Conservation (phyloP, 306 rosid species). For the Prunus mongolica region DNA sequence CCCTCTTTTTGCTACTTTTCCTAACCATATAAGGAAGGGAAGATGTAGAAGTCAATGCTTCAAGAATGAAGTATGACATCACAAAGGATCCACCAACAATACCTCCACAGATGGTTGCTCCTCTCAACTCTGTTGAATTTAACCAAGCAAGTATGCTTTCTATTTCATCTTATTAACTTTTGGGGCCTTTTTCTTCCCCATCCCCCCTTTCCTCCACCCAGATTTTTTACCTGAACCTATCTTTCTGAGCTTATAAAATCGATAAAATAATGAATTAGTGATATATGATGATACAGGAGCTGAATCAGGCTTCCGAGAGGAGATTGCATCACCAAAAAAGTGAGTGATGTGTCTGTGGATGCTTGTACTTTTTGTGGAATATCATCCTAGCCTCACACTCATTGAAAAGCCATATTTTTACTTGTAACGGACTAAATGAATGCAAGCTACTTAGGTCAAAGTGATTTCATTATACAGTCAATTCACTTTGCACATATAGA, state of each 20-base stretch:
- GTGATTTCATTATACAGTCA: constrained; percentile 13
- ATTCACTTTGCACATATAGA: neutral
- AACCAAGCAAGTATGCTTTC: constrained; percentile 60
- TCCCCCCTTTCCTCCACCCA: neutral
- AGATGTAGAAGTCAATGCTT: constrained; percentile 32
- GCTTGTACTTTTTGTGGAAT: constrained; percentile 3
- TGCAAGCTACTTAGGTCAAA: constrained; percentile 6
- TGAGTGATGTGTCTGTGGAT: constrained; percentile 31
- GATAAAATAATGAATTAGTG: constrained; percentile 25
- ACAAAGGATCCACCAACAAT: constrained; percentile 30
- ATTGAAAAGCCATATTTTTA: constrained; percentile 6
- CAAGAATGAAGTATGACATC: constrained; percentile 25
- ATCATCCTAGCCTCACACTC: constrained; percentile 18
- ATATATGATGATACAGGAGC: constrained; percentile 42
- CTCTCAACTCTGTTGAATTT: constrained; percentile 31
- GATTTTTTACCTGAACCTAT: neutral
- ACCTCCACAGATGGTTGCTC: constrained; percentile 29
- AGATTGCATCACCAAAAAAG: constrained; percentile 54
- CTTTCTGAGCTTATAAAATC: constrained; percentile 3
- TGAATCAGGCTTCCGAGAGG: constrained; percentile 37
- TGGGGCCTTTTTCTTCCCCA: neutral
- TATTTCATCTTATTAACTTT: constrained; percentile 10
- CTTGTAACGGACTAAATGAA: constrained; percentile 9
- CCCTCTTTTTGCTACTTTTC: neutral
- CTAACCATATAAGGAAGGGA: constrained; percentile 32